Evolutionary conservation across 176 grass and related monocot species (phyloP).

Genomic region (Hsuehochloa calcarea): DNA sequence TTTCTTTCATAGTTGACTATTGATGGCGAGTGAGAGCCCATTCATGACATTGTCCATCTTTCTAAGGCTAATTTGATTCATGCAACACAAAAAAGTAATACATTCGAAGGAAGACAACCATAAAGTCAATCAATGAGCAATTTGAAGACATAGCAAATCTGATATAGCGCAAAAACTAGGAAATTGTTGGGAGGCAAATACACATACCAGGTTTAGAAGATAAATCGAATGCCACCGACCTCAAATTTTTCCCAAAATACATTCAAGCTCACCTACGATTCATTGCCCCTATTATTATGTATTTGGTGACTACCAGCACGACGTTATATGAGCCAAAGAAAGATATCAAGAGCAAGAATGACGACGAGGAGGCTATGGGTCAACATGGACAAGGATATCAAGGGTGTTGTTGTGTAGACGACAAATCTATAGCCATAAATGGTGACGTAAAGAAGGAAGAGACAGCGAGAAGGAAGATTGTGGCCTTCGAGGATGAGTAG

Average conservation of each 20-base stretch:
- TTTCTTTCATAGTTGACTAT: neutral
- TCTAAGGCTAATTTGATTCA: neutral
- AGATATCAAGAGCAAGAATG: neutral
- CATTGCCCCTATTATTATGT: neutral
- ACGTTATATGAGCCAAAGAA: neutral
- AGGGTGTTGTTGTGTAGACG: neutral
- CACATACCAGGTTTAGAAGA: neutral
- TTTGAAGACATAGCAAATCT: neutral
- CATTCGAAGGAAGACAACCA: neutral
- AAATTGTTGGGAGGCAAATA: neutral
- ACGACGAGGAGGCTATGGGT: neutral
- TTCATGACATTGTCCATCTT: neutral
- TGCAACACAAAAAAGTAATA: neutral
- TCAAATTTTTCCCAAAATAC: neutral
- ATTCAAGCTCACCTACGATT: neutral
- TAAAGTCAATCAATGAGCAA: neutral
- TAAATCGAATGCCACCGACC: neutral
- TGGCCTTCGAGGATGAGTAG: neutral
- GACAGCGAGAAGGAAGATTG: neutral
- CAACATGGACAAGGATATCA: neutral
- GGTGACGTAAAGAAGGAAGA: neutral
- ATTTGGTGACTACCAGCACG: neutral
- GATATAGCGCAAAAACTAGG: neutral
- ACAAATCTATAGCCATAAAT: neutral
- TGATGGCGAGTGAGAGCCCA: neutral